These are phyloP conservation scores for Serendipita indica DNA, from an alignment of 768 basidiomycete genomes.

Conservation along the genomic window DNA sequence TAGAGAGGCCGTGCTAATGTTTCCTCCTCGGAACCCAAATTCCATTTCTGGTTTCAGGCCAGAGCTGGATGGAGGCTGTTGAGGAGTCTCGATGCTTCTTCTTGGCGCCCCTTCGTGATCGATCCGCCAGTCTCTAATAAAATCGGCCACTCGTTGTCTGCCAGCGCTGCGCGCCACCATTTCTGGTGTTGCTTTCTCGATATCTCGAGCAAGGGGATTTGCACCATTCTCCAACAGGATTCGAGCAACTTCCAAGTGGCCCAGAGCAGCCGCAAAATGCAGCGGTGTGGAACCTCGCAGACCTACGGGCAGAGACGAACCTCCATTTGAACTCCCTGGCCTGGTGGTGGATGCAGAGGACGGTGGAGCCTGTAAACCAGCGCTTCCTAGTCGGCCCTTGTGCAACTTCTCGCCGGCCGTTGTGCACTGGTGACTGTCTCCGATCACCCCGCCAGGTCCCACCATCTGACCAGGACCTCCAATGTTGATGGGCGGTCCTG, in stretches of 20 bases:
- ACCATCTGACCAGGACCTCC: slow-evolving; percentile 9
- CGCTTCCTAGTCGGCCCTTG: not conserved
- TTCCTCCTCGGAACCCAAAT: not conserved
- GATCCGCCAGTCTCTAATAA: not conserved
- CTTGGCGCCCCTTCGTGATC: not conserved
- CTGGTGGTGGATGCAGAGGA: not conserved
- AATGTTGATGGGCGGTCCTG: slow-evolving; percentile 1
- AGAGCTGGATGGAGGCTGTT: not conserved
- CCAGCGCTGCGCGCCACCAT: not conserved
- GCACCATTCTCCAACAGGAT: slow-evolving; percentile 79
- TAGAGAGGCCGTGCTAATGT: not conserved
- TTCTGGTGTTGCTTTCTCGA: not conserved
- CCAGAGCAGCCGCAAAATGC: slow-evolving; percentile 94
- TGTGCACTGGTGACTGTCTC: slow-evolving; percentile 55
- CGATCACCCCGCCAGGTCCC: slow-evolving; percentile 12
- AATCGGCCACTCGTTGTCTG: not conserved
- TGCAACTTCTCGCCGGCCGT: slow-evolving; percentile 33
- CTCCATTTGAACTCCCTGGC: slow-evolving; percentile 2
- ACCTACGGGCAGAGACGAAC: slow-evolving; percentile 13
- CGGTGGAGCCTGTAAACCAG: slow-evolving; percentile 23
- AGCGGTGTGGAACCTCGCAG: slow-evolving; percentile 69
- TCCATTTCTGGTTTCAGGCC: not conserved
- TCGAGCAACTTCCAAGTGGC: slow-evolving; percentile 61
- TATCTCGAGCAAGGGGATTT: slow-evolving; percentile 28
- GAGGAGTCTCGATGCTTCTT: slow-evolving; percentile 2